Base-by-base conservation (phyloP, 2,329 filamentous ascomycete species). In the Ampelomyces quisqualis region DNA sequence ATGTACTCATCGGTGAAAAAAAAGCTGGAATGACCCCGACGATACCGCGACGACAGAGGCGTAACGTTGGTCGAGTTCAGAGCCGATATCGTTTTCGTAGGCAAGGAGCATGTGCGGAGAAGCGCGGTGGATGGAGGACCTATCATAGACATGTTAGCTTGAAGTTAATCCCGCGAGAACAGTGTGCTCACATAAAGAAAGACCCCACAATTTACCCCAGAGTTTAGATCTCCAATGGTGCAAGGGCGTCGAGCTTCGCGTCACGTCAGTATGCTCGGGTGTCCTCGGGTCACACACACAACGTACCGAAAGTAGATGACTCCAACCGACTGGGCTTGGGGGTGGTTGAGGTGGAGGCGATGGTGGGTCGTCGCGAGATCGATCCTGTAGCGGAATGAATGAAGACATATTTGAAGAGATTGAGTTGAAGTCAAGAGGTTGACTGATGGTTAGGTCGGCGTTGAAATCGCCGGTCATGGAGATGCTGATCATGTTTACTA, bases 261-360 rank as follows among this genome's bases (percentile, higher is more conserved):
- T 41, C 15, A 11, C n/a, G 38, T 59, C 38, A 59, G 50, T 36
- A 40, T 24, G 28, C 18, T 33, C 23, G 31, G 34, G 37, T 29
- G 27, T 44, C 35, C 19, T 32, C 20, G 33, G 23, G 36, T 17
- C 20, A 43, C 29, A 47, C 20, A 43, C 29, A 47, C 39, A 24
- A 46, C 54, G 23, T 45, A 58, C 51, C 22, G 43, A 34, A 13
- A 49, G 26, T 11, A 52, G 40, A 34, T 49, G 55, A 21, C 41
- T 50, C 64, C 65, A 67, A 28, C 56, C 52, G 27, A 53, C 51
- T 30, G 68, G 67, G 29, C 68, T 70, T 56, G 67, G 66, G 29
- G 68, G 68, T 10, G 67, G 68, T 43, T 68, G 66, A 21, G 67
- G 65, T 18, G 68, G 68, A 19, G 68, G 68, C 19, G 68, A 68